A percentile compares a stretch with the other conserved stretches of the same genome.
These are phyloP conservation scores for Phialophora macrospora DNA, from an alignment of 2,329 filamentous ascomycete species.

Conservation along the genomic window DNA sequence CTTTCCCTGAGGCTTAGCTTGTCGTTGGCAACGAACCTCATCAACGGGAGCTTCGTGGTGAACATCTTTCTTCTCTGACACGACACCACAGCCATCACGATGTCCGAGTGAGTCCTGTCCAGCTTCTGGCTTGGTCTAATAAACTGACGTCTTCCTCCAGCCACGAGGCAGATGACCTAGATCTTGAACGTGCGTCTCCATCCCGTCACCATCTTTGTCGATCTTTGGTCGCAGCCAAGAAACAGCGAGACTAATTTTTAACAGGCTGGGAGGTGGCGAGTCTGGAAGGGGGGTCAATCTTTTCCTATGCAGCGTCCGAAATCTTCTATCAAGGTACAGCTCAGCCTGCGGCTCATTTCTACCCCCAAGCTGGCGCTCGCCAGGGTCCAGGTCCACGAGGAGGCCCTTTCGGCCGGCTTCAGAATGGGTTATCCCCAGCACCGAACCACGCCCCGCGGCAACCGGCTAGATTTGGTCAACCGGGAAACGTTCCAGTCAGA, in stretches of 20 bases:
- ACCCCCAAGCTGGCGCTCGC: slow-evolving; percentile 13
- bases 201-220: not conserved
- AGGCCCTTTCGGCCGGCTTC: slow-evolving; percentile 8
- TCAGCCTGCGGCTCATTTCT: slow-evolving; percentile 8
- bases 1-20: not conserved
- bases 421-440: not conserved
- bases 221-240: not conserved
- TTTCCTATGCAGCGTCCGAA: slow-evolving; percentile 30
- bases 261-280: slow-evolving; percentile 36
- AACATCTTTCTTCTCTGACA: not conserved
- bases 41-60: not conserved
- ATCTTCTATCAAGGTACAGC: slow-evolving; percentile 21
- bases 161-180: slow-evolving; percentile 33
- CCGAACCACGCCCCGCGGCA: not conserved
- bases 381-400: not conserved
- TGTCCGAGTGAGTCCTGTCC: slow-evolving; percentile 36
- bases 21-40: not conserved
- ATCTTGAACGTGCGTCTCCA: slow-evolving; percentile 31
- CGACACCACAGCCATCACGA: slow-evolving; percentile 18
- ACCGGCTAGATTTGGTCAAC: not conserved
- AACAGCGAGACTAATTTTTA: slow-evolving; percentile 5
- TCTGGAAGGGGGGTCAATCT: slow-evolving; percentile 26
- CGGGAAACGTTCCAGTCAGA: not conserved
- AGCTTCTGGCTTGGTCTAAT: not conserved
- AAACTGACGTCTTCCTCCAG: slow-evolving; percentile 25